Evolutionary conservation across 768 basidiomycete genomes (phyloP).

Genomic region (Cyclocybe aegerita): DNA sequence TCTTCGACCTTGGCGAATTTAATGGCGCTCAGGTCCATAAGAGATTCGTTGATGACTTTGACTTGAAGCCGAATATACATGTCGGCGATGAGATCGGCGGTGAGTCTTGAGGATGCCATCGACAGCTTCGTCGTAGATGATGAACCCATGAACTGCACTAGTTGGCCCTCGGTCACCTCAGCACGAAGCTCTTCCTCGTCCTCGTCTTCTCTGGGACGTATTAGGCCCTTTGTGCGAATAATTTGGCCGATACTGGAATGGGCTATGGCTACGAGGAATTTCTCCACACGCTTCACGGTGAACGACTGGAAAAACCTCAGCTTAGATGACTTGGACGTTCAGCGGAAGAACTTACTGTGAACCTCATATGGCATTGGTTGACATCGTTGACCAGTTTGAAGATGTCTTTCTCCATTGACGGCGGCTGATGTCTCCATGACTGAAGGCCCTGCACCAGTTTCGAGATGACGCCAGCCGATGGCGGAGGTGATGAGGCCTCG

Average conservation of each 20-base stretch:
- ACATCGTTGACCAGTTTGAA: conserved; percentile 7
- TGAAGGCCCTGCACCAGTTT: conserved; percentile 4
- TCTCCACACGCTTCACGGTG: conserved; percentile 6
- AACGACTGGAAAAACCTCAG: conserved; percentile 6
- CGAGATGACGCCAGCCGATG: background rate
- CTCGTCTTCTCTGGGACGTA: background rate
- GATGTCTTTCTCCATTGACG: conserved; percentile 7
- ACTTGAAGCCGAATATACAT: conserved; percentile 10
- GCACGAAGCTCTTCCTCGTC: background rate
- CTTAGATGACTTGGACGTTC: too few relatives aligned
- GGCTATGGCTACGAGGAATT: background rate
- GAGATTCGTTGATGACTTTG: conserved; percentile 5
- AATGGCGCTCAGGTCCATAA: conserved; percentile 1
- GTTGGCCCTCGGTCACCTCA: background rate
- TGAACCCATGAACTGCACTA: conserved; percentile 8
- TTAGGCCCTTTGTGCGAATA: background rate
- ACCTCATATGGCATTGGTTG: conserved; percentile 7
- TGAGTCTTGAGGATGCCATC: conserved; percentile 2
- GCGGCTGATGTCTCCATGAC: conserved; percentile 4
- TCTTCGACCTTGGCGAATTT: conserved; percentile 6
- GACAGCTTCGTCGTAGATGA: background rate
- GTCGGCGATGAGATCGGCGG: conserved; percentile 9
- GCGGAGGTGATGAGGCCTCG: background rate
- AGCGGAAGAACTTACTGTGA: conserved; percentile 2
- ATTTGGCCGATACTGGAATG: background rate